Base-by-base conservation (phyloP, 371 early-diverging fungal genomes). In the Mortierella sp. region DNA sequence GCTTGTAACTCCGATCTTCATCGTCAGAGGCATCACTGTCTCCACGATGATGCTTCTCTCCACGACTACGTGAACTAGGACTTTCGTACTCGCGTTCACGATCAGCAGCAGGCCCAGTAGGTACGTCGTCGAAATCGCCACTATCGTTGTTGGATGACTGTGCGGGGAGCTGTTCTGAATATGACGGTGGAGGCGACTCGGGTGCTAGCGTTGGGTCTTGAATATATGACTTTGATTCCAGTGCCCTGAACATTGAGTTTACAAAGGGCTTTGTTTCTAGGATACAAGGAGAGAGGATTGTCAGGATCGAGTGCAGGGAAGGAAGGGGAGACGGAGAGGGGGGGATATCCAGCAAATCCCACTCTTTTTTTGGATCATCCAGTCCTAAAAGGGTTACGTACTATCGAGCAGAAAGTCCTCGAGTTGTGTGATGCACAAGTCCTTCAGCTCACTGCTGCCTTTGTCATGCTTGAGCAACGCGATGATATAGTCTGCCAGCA, bases 401-500 rank as follows among this genome's bases (percentile, higher is more conserved):
- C 94, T 85, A 67, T 85, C 81, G 56, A 80, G 82, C 64, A 87
- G 67, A 64, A 87, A 87, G 45, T 87, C 88, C 28, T 81, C 82
- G 2, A 87, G 72, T 30, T 87, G 84, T 26, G 78, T 65, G 28
- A 79, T 57, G 38, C 84, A 81, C 8, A 81, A 74, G 2, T 71
- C 56, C 55, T 74, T 81, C 41, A 85, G 54, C 23, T 76, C 81
- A 26, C 67, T 71, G 10, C 23, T 61, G 2, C 60, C 57, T 53
- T 88, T 84, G 60, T 92, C 92, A 58, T 88, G 90, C 48, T 86
- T 86, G 42, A 94, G 80, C 27, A 94, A 80, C 3, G 94, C 94
- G 47, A 93, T 80, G 45, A 93, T 87, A 71, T 94, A 94, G 47
- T 94, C 93, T 9, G 93, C 91, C 26, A 93, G 73, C 30, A 92